Evolutionary conservation across 2,329 filamentous ascomycete genomes (phyloP).

Genomic region (Ophiobolus disseminans): DNA sequence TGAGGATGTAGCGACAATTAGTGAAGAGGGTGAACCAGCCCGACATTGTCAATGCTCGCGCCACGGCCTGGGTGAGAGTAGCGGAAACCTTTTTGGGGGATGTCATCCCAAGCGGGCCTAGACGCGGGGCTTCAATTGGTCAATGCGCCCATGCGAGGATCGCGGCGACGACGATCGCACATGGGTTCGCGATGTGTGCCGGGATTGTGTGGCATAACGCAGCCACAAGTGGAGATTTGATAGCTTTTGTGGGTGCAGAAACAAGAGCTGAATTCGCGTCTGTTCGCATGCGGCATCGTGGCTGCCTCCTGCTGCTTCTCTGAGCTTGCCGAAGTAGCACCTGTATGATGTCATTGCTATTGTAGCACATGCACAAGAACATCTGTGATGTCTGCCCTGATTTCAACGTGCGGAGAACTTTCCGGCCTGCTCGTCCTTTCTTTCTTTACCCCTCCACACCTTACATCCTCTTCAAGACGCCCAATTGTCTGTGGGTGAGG

Average conservation of each 20-base stretch:
- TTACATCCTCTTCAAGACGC: slow-evolving; percentile 9
- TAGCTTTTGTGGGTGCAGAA: slow-evolving; percentile 6
- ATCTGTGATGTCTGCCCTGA: slow-evolving; percentile 22
- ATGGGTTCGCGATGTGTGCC: slow-evolving; percentile 12
- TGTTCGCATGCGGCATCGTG: slow-evolving; percentile 17
- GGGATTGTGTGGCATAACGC: slow-evolving; percentile 11
- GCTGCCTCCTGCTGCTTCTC: slow-evolving; percentile 6
- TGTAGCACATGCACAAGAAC: slow-evolving; percentile 10
- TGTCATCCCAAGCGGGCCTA: slow-evolving; percentile 12
- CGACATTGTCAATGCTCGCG: slow-evolving; percentile 36
- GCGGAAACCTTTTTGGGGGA: slow-evolving; percentile 7
- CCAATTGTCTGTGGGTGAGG: slow-evolving; percentile 12
- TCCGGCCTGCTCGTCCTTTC: slow-evolving; percentile 5
- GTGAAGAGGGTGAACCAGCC: slow-evolving; percentile 56
- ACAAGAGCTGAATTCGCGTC: slow-evolving; percentile 10
- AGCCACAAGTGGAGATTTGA: slow-evolving; percentile 25
- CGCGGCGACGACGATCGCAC: slow-evolving; percentile 9
- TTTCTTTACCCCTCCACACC: slow-evolving; percentile 2
- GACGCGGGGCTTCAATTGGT: slow-evolving; percentile 17
- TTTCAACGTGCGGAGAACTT: slow-evolving; percentile 19
- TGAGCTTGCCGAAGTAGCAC: background rate
- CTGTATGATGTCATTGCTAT: slow-evolving; percentile 26
- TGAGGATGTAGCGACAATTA: slow-evolving; percentile 54
- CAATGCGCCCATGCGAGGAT: slow-evolving; percentile 4
- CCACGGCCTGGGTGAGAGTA: slow-evolving; percentile 7